Base-by-base conservation (phyloP, 345 rosid genomes). In the Populus tremula region DNA sequence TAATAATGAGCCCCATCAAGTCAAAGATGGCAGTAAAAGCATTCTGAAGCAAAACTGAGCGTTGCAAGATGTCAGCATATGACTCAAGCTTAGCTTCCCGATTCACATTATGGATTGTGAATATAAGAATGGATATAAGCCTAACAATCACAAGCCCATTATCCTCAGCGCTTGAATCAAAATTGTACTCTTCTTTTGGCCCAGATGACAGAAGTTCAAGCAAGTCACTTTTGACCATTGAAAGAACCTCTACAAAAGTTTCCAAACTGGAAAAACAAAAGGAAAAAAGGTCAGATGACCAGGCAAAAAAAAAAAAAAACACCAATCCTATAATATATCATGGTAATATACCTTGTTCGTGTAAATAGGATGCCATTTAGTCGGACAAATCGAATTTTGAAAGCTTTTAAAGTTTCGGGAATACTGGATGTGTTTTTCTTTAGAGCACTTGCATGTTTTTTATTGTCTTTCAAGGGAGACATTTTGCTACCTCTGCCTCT, bases 301-400 rank as follows among this genome's bases (percentile, higher is more conserved):
- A 14, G 17, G 50, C 16, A 4, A 3, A 13, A 47, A 43, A 8
- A 33, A 33, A 47, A 10, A 8, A 33, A 21, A 45, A 41, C 45
- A 41, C 35, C 14, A 73, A 49, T 33, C 56, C 45, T 50, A n/a
- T 27, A n/a, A 69, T 8, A 14, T 61, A 59, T 49, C 14, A 21
- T 27, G 68, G 72, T 35, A 70, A 38, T 45, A 53, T 85, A 96
- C 99, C 99, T 96, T 75, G 96, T 92, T 72, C 91, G 88, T n/a
- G 99, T 93, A 77, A 96, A 96, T 29, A 96, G 92, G 84, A 96
- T 90, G 75, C 98, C 99, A 78, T 92, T 93, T 56, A 93, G 83
- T 63, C 96, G 97, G 71, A 93, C 93, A 90, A 96, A 92, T 39
- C 91, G 87, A 70, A 85, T 89, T 84, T 97, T 89, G 49, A 96